These are phyloP conservation scores for Phytomonas sp. DNA, from an alignment of 208 protist genomes.

Conservation along the genomic window DNA sequence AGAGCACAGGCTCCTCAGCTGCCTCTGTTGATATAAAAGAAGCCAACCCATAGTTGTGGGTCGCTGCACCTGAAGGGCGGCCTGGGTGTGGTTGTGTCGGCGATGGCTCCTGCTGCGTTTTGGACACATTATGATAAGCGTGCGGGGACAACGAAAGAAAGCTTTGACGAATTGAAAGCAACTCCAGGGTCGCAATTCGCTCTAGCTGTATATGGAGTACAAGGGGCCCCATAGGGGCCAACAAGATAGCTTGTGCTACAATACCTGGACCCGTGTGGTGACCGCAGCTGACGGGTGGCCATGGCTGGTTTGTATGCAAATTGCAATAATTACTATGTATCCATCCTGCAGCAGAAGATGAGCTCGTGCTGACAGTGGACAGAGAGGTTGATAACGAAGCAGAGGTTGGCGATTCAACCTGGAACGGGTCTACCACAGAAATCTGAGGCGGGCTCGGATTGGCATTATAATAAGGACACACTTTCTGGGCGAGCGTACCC, in stretches of 20 bases:
- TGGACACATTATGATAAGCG: background rate
- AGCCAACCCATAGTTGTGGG: background rate
- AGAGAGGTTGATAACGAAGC: slow-evolving; percentile 2
- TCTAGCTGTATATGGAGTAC: slow-evolving; percentile 53
- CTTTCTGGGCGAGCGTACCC: background rate
- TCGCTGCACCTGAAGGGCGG: slow-evolving; percentile 3
- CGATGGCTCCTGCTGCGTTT: background rate
- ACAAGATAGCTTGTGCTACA: slow-evolving; percentile 43
- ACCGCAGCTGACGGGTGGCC: slow-evolving; percentile 34
- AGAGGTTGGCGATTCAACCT: background rate
- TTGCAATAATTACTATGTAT: background rate
- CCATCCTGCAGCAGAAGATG: background rate
- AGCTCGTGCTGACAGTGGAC: background rate
- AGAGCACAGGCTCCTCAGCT: slow-evolving; percentile 3
- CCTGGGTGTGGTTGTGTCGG: background rate
- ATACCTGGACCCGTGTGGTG: slow-evolving; percentile 23
- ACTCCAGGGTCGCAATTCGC: background rate
- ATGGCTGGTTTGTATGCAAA: background rate
- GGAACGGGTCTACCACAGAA: background rate
- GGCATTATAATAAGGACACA: background rate
- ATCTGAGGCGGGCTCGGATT: background rate
- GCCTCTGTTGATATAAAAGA: background rate
- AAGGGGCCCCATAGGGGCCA: slow-evolving; percentile 49
- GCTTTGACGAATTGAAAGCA: too few relatives aligned
- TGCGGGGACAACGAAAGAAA: background rate